Evolutionary conservation across 768 basidiomycete genomes (phyloP).

Genomic region (Pisolithus tinctorius): DNA sequence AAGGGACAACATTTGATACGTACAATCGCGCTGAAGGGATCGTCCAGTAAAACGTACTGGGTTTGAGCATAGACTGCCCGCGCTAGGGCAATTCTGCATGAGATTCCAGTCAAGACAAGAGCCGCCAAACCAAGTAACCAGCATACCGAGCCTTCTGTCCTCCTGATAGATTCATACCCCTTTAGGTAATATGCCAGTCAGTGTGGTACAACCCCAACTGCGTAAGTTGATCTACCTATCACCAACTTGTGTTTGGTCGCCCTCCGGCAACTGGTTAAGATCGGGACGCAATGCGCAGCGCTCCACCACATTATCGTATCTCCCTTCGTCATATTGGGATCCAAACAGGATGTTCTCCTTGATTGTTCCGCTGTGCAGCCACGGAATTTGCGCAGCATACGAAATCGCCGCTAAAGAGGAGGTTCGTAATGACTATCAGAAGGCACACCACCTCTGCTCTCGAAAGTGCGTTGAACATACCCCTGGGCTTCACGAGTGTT

Average conservation of each 20-base stretch:
- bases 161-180: slow-evolving; percentile 71
- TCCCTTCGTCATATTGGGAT: slow-evolving; percentile 56
- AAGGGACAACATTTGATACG: slow-evolving; percentile 17
- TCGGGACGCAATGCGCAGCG: slow-evolving; percentile 81
- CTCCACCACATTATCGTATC: slow-evolving; percentile 73
- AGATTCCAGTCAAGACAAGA: neutral
- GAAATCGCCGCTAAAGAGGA: slow-evolving; percentile 36
- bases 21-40: slow-evolving; percentile 79
- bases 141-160: slow-evolving; percentile 74
- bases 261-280: slow-evolving; percentile 78
- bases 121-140: too few relatives aligned
- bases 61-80: slow-evolving; percentile 74
- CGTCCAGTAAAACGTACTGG: slow-evolving; percentile 69
- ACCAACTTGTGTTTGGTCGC: slow-evolving; percentile 81
- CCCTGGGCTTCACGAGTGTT: slow-evolving; percentile 37
- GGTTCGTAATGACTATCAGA: too few relatives aligned
- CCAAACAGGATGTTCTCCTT: slow-evolving; percentile 81
- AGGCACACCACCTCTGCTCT: too few relatives aligned
- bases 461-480: slow-evolving; percentile 40
- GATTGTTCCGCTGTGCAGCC: slow-evolving; percentile 67
- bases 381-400: slow-evolving; percentile 68
- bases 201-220: neutral
- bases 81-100: slow-evolving; percentile 64
- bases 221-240: slow-evolving; percentile 37
- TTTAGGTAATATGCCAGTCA: slow-evolving; percentile 11